These are phyloP conservation scores for Fusarium sp. DNA, from an alignment of 2,329 filamentous ascomycete genomes.

Conservation along the genomic window DNA sequence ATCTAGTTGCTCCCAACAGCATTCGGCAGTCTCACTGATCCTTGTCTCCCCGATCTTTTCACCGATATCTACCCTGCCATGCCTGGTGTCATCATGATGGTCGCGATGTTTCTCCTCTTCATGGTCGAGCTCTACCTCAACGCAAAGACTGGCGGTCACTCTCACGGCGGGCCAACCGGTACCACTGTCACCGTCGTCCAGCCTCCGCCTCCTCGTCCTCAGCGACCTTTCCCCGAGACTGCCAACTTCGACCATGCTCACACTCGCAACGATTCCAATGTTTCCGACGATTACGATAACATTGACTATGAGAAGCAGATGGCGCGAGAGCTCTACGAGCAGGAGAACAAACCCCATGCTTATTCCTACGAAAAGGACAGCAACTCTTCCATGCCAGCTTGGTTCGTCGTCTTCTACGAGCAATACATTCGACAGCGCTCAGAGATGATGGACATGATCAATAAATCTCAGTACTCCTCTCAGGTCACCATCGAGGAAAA, in stretches of 20 bases:
- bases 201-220: conserved; percentile 5
- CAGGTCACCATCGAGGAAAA: conserved; percentile 49
- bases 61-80: conserved; percentile 70
- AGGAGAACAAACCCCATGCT: conserved; percentile 46
- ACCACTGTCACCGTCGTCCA: conserved; percentile 8
- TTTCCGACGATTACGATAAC: conserved; percentile 11
- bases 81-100: conserved; percentile 75
- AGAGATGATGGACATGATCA: conserved; percentile 68
- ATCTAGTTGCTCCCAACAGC: conserved; percentile 68
- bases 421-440: conserved; percentile 72
- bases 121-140: conserved; percentile 73
- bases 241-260: neutral
- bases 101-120: conserved; percentile 70
- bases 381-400: conserved; percentile 64
- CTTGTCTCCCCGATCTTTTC: conserved; percentile 70
- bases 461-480: conserved; percentile 39
- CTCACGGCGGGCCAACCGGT: conserved; percentile 68
- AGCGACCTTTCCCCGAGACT: conserved; percentile 9
- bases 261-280: conserved; percentile 3
- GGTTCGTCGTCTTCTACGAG: conserved; percentile 74
- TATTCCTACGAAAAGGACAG: conserved; percentile 45
- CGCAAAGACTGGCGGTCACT: conserved; percentile 68
- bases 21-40: conserved; percentile 64
- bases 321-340: conserved; percentile 55
- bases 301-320: conserved; percentile 57